Conservation (phyloP, 768 basidiomycete species). For the Russula griseocarnosa region DNA sequence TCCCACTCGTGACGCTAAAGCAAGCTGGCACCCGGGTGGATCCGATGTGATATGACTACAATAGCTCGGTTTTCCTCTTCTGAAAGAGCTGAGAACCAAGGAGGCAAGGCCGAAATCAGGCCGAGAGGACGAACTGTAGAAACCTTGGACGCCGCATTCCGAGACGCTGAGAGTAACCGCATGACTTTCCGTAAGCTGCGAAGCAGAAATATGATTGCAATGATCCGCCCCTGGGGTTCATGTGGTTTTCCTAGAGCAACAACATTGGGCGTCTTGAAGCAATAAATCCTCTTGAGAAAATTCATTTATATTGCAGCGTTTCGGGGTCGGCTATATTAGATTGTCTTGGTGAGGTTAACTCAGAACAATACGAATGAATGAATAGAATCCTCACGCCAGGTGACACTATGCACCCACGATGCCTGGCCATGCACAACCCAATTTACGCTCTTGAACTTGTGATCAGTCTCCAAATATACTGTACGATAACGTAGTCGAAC, state of each 20-base stretch:
- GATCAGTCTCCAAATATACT: conserved; percentile 30
- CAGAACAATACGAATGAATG: neutral
- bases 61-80: conserved; percentile 31
- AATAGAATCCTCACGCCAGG: conserved; percentile 10
- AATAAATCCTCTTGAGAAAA: conserved; percentile 24
- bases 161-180: conserved; percentile 30
- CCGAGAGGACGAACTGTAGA: neutral
- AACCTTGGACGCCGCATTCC: conserved; percentile 28
- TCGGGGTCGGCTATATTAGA: conserved; percentile 15
- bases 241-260: conserved; percentile 26
- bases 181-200: conserved; percentile 23
- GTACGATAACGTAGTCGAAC: neutral
- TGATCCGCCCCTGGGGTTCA: conserved; percentile 30
- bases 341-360: conserved; percentile 7
- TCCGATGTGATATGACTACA: conserved; percentile 1
- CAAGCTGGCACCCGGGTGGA: neutral
- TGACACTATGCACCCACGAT: conserved; percentile 22
- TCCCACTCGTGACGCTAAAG: conserved; percentile 22
- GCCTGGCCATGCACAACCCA: conserved; percentile 23
- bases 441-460: conserved; percentile 17
- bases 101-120: neutral
- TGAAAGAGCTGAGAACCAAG: conserved; percentile 26
- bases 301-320: conserved; percentile 33
- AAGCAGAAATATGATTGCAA: conserved; percentile 29
- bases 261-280: neutral